Evolutionary conservation across 2,329 filamentous ascomycete genomes (phyloP).

Genomic region (Colletotrichum magnum): DNA sequence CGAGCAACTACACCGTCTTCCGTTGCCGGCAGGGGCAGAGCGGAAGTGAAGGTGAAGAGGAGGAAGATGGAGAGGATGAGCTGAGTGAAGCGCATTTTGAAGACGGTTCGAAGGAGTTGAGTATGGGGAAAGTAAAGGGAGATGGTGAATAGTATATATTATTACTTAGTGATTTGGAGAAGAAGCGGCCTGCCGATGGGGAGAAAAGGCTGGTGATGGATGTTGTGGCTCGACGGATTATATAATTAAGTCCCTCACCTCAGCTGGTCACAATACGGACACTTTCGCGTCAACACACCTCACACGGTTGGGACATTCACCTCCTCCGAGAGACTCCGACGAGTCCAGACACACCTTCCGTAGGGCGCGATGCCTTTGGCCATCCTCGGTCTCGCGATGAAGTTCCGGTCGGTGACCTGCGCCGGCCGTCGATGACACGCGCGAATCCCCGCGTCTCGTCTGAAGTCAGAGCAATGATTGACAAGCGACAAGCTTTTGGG

Average conservation of each 20-base stretch:
- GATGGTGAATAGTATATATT: not conserved
- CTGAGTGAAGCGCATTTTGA: conserved; percentile 25
- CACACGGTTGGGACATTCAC: not conserved
- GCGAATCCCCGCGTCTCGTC: conserved; percentile 7
- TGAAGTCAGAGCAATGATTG: conserved; percentile 1
- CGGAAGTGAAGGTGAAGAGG: conserved; percentile 17
- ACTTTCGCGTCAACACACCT: not conserved
- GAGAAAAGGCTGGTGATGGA: accelerated
- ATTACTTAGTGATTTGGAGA: not conserved
- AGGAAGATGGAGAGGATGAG: conserved; percentile 25
- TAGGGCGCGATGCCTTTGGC: not conserved
- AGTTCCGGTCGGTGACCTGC: not conserved
- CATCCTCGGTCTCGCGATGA: not conserved
- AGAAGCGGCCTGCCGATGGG: not conserved
- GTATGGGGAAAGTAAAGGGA: too few species aligned
- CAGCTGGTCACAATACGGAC: too few species aligned
- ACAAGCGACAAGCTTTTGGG: conserved; percentile 36
- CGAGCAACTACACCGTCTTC: conserved; percentile 12
- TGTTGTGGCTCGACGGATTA: not conserved
- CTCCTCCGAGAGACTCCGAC: not conserved
- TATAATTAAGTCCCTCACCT: not conserved
- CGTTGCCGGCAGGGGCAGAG: conserved; percentile 25
- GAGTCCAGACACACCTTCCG: not conserved
- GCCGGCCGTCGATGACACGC: not conserved
- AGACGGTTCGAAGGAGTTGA: too few species aligned